These are phyloP conservation scores for Coemansia guatemalensis DNA, from an alignment of 192 early-diverging fungal genomes.

Conservation along the genomic window DNA sequence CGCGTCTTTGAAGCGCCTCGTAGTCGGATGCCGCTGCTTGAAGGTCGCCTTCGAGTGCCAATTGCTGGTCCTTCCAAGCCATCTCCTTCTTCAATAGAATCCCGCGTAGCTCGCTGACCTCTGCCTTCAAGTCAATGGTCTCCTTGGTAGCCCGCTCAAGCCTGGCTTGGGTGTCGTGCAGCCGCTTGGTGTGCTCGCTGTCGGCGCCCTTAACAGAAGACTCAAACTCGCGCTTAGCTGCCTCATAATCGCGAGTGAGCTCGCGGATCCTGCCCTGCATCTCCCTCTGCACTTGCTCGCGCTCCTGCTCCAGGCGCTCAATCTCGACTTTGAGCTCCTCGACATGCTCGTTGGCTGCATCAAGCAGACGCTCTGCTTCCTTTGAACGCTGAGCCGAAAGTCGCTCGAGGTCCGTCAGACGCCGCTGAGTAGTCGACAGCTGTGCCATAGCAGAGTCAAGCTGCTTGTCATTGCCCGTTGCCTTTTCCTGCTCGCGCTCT, in stretches of 20 bases:
- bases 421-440: constrained; percentile 19
- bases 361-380: constrained; percentile 30
- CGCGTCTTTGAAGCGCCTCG: constrained; percentile 28
- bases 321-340: constrained; percentile 40
- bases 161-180: constrained; percentile 35
- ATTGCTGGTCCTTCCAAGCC: constrained; percentile 39
- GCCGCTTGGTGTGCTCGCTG: constrained; percentile 22
- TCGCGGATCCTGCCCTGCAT: constrained; percentile 43
- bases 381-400: constrained; percentile 22
- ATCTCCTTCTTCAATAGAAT: constrained; percentile 43
- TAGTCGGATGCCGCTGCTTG: constrained; percentile 38
- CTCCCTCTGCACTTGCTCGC: constrained; percentile 35
- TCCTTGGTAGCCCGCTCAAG: constrained; percentile 35
- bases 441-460: constrained; percentile 21
- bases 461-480: constrained; percentile 17
- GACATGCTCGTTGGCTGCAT: constrained; percentile 35
- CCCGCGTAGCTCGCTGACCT: constrained; percentile 50
- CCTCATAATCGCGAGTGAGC: constrained; percentile 34
- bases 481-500: constrained; percentile 16
- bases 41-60: constrained; percentile 37
- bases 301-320: constrained; percentile 36
- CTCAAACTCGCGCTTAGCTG: constrained; percentile 39
- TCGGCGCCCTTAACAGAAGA: constrained; percentile 40
- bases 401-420: constrained; percentile 39
- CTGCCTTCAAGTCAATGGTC: constrained; percentile 22